phyloP scores from a whole-genome alignment of 495 filamentous ascomycete genomes.

The Penicillium steckii region DNA sequence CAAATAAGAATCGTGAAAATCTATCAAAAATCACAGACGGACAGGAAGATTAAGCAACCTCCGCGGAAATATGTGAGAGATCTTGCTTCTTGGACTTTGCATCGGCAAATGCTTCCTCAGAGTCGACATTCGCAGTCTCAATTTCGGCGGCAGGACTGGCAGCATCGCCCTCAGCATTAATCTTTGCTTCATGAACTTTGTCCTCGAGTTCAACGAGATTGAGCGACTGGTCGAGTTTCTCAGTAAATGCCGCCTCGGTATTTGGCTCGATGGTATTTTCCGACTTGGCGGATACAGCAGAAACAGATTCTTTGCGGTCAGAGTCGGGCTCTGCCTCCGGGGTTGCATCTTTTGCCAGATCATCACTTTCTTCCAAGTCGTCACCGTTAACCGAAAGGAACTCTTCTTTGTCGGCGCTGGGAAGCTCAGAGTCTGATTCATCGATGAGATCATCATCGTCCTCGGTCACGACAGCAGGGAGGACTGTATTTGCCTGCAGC shows the following conservation, averaged over 20 bases:
- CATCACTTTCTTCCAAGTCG: slow-evolving; percentile 5
- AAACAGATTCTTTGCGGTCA: background rate
- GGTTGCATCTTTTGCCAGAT: background rate
- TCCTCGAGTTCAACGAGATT: background rate
- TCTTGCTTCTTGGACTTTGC: background rate
- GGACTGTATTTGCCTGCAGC: slow-evolving; percentile 13
- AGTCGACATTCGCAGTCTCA: background rate
- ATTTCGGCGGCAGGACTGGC: background rate
- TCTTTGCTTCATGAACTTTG: background rate
- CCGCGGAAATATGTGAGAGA: background rate
- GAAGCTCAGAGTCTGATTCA: slow-evolving; percentile 18
- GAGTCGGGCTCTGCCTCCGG: background rate
- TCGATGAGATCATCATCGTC: slow-evolving; percentile 25
- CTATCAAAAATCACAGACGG: background rate
- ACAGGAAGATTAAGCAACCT: background rate
- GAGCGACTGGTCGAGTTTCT: background rate
- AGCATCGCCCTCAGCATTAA: background rate
- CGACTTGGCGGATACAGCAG: background rate
- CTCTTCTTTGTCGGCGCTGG: slow-evolving; percentile 30
- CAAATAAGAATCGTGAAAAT: background rate
- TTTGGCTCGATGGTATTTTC: background rate
- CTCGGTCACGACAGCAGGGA: slow-evolving; percentile 17
- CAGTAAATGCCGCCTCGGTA: background rate
- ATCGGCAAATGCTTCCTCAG: background rate
- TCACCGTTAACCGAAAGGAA: slow-evolving; percentile 48